These are phyloP conservation scores for Yamadazyma diospyri DNA, from an alignment of 1,139 yeast species.

Conservation along the genomic window DNA sequence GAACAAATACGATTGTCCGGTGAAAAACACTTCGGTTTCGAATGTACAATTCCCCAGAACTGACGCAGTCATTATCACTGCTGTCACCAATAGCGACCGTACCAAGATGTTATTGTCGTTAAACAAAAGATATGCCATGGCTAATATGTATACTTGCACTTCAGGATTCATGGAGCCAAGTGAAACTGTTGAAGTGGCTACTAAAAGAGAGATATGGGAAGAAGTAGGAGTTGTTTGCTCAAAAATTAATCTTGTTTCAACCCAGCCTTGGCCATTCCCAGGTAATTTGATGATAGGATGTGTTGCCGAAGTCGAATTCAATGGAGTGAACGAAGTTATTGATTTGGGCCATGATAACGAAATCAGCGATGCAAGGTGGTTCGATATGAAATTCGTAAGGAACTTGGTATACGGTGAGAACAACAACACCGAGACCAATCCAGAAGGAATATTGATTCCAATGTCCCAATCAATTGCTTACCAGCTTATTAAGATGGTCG, in stretches of 20 bases:
- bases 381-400: conserved; percentile 52
- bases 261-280: conserved; percentile 98
- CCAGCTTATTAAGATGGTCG: conserved; percentile 40
- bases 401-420: conserved; percentile 40
- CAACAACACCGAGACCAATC: conserved; percentile 25
- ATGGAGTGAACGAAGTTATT: conserved; percentile 57
- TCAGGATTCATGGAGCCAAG: conserved; percentile 97
- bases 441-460: conserved; percentile 42
- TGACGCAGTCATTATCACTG: conserved; percentile 82
- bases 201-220: conserved; percentile 89
- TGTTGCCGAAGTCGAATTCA: conserved; percentile 65
- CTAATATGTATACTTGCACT: conserved; percentile 72
- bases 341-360: conserved; percentile 82
- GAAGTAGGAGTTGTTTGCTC: conserved; percentile 82
- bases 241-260: conserved; percentile 55
- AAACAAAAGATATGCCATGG: conserved; percentile 48
- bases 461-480: conserved; percentile 41
- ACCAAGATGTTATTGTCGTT: conserved; percentile 70
- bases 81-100: conserved; percentile 61
- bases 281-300: conserved; percentile 93
- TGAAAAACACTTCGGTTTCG: conserved; percentile 49
- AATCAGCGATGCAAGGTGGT: conserved; percentile 82
- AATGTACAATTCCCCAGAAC: conserved; percentile 86
- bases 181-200: conserved; percentile 86
- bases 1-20: conserved; percentile 46